phyloP scores from a whole-genome alignment of 2,329 filamentous ascomycete species.

The Ambrosiella cleistominuta region DNA sequence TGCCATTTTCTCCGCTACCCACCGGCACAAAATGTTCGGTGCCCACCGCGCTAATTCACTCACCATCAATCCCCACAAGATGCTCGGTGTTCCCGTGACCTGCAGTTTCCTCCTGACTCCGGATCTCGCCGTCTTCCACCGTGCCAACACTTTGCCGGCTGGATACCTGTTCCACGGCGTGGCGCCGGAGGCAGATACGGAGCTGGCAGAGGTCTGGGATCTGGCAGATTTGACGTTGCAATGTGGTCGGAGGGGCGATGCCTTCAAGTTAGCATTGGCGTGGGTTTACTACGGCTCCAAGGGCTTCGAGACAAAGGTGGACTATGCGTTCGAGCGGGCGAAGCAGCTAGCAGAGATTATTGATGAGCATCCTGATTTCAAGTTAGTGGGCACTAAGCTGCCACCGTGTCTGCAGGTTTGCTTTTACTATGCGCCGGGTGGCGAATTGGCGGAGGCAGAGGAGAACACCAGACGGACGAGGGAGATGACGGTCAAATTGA shows the following conservation, averaged over 20 bases:
- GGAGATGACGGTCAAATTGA: slow-evolving; percentile 29
- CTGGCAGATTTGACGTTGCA: slow-evolving; percentile 84
- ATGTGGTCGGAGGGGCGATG: slow-evolving; percentile 74
- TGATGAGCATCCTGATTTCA: slow-evolving; percentile 38
- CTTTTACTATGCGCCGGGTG: slow-evolving; percentile 61
- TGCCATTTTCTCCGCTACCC: slow-evolving; percentile 55
- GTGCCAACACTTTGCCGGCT: slow-evolving; percentile 69
- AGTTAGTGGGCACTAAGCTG: slow-evolving; percentile 56
- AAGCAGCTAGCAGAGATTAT: slow-evolving; percentile 48
- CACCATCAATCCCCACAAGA: slow-evolving; percentile 90
- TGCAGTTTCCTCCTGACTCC: slow-evolving; percentile 74
- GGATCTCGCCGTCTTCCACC: slow-evolving; percentile 61
- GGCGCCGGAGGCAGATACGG: slow-evolving; percentile 18
- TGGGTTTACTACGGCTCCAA: slow-evolving; percentile 77
- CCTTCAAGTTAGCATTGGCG: slow-evolving; percentile 67
- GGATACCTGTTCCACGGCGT: slow-evolving; percentile 66
- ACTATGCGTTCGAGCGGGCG: slow-evolving; percentile 56
- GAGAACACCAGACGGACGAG: slow-evolving; percentile 33
- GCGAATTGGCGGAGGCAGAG: slow-evolving; percentile 19
- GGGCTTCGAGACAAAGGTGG: slow-evolving; percentile 54
- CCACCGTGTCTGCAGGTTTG: slow-evolving; percentile 86
- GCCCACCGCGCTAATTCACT: slow-evolving; percentile 61
- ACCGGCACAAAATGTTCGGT: slow-evolving; percentile 48
- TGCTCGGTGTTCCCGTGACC: slow-evolving; percentile 80
- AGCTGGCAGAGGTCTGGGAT: slow-evolving; percentile 55